Percentiles rank a stretch among this genome's conserved stretches.
Evolutionary conservation across 2,329 filamentous ascomycete genomes (phyloP).

Genomic region (Venturia oleaginea): DNA sequence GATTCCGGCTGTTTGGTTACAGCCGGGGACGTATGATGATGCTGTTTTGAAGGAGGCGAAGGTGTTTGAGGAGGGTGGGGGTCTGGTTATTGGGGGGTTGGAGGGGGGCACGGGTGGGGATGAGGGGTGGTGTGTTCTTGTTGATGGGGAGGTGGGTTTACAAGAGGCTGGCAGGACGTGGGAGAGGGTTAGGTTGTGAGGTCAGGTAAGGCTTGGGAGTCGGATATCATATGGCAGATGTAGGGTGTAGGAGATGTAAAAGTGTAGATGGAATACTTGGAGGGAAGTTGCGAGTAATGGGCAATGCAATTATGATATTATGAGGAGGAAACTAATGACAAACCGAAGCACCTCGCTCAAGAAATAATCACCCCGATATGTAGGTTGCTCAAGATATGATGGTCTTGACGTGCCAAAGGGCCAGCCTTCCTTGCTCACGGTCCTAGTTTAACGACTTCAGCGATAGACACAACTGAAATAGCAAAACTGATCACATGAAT

Average conservation of each 20-base stretch:
- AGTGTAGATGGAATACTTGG: no score
- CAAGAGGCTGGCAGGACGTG: slow-evolving; percentile 26
- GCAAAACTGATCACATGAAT: no score
- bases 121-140: slow-evolving; percentile 33
- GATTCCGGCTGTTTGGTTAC: slow-evolving; percentile 72
- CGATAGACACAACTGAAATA: no score
- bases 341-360: no score
- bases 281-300: no score
- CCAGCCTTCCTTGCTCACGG: no score
- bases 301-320: no score
- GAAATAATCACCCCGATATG: no score
- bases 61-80: slow-evolving; percentile 46
- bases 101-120: slow-evolving; percentile 18
- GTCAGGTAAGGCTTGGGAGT: neutral
- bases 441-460: no score
- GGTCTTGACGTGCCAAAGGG: no score
- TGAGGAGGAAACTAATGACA: no score
- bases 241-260: neutral
- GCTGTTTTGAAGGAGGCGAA: slow-evolving; percentile 67
- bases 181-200: slow-evolving; percentile 14
- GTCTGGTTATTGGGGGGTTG: slow-evolving; percentile 44
- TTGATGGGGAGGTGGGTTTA: slow-evolving; percentile 32
- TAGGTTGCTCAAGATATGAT: no score
- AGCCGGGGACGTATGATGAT: slow-evolving; percentile 81
- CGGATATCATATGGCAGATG: neutral